Percentiles rank a stretch among this genome's conserved stretches.
These are phyloP conservation scores for Tetradesmus lagerheimii DNA, from an alignment of 139 green algal genomes.

Conservation along the genomic window DNA sequence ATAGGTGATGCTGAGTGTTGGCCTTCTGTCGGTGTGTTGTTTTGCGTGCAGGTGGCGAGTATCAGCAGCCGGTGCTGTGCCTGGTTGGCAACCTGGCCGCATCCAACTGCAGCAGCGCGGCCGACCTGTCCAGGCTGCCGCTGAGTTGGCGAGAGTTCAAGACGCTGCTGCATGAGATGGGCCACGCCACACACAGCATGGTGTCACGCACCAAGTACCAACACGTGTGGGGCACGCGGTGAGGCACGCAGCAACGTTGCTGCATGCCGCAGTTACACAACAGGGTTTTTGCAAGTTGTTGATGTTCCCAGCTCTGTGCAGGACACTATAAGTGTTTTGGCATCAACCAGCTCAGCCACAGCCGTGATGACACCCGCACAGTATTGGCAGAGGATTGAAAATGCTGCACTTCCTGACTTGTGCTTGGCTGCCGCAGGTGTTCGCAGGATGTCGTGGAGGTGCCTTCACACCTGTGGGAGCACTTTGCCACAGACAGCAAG, in stretches of 20 bases:
- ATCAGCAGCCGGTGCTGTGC: slow-evolving; percentile 38
- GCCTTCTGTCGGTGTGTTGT: no score
- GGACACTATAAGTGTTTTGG: no score
- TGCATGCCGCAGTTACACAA: background rate
- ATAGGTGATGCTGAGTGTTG: no score
- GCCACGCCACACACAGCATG: slow-evolving; percentile 91
- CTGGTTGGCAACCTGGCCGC: slow-evolving; percentile 3
- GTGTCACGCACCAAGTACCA: slow-evolving; percentile 87
- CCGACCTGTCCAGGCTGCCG: background rate
- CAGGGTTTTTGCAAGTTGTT: background rate
- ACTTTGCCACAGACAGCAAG: slow-evolving; percentile 70
- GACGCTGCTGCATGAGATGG: slow-evolving; percentile 94
- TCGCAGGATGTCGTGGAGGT: slow-evolving; percentile 92
- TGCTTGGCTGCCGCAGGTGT: slow-evolving; percentile 58
- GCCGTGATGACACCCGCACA: no score
- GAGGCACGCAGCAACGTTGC: background rate
- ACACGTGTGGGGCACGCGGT: slow-evolving; percentile 84
- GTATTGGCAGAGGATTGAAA: no score
- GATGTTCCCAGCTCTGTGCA: background rate
- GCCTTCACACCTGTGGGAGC: slow-evolving; percentile 90
- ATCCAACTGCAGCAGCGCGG: slow-evolving; percentile 35
- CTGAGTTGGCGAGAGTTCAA: slow-evolving; percentile 70
- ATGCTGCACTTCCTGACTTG: no score
- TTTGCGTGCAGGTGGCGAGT: background rate
- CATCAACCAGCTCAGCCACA: no score